Base-by-base conservation (phyloP, 495 filamentous ascomycete genomes). In the Neurospora sp. region DNA sequence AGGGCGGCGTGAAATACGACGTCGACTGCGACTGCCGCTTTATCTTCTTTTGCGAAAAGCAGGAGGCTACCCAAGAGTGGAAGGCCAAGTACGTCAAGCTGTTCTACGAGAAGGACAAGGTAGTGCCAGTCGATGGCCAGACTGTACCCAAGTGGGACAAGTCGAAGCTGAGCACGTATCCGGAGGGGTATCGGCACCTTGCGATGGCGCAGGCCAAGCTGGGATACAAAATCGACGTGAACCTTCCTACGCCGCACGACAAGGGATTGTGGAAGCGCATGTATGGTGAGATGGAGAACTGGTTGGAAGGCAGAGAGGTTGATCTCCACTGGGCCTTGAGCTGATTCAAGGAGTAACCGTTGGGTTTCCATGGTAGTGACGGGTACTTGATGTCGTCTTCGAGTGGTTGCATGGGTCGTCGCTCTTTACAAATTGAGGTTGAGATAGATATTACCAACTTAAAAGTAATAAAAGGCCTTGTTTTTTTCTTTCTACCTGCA, bases 91-190 rank as follows among this genome's bases (percentile, higher is more conserved):
- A 87, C 77, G 88, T 89, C 75, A 85, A 89, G 72, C 85, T 90
- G 70, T 90, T 89, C 83, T 91, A 91, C 76, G 89, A 90, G 78
- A 91, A 91, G 83, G 89, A 91, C 80, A 90, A 90, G 77, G 75
- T 91, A 45, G 81, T 90, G 38, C 85, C 86, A 27, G 85, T 87
- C 31, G 86, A 88, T 75, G 86, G 87, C 39, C 80, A 79, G 53
- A 84, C 82, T 16, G 77, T 85, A 8, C 89, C 89, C 0, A 73
- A 31, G 4, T 81, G 90, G 27, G 78, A 85, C 74, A 80, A 82
- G 69, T 82, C 82, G 37, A 82, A 83, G 75, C 78, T 91, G 65
- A 78, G 82, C 39, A 75, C 71, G 20, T 89, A 84, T 74, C 87
- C 88, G 4, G 80, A 82, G 73, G 89, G 89, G 3, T 90, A 90